These are phyloP conservation scores for Chlorella sorokiniana DNA, from an alignment of 139 green algal genomes.

Conservation along the genomic window DNA sequence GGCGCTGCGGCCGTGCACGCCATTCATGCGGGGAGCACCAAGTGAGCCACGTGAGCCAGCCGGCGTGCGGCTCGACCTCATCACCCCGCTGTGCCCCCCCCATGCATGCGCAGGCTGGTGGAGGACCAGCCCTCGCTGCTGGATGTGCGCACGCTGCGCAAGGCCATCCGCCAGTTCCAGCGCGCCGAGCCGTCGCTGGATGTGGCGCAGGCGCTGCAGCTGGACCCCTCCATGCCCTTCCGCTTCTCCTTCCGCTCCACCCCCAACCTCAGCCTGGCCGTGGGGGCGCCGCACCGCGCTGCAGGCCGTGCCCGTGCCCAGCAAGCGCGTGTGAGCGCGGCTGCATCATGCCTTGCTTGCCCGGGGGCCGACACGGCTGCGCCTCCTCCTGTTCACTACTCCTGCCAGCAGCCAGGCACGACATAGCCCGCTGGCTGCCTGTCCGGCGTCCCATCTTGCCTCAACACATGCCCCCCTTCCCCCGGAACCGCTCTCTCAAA, in stretches of 20 bases:
- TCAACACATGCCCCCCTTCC: no score
- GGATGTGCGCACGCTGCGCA: slow-evolving; percentile 6
- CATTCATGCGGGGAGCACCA: neutral
- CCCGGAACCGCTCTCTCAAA: no score
- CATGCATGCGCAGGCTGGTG: neutral
- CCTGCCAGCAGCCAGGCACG: no score
- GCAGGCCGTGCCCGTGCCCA: neutral
- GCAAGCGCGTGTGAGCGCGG: neutral
- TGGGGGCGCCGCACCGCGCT: slow-evolving; percentile 4
- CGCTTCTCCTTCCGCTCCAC: slow-evolving; percentile 9
- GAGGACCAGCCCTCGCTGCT: slow-evolving; percentile 9
- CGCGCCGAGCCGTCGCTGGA: slow-evolving; percentile 6
- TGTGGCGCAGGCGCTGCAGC: neutral
- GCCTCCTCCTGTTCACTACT: no score
- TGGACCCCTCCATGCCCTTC: slow-evolving; percentile 27
- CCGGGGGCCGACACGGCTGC: no score
- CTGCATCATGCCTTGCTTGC: neutral
- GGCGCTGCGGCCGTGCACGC: neutral
- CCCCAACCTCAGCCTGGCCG: slow-evolving; percentile 1
- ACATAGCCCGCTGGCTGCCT: no score
- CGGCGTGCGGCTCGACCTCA: neutral
- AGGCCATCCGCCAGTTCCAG: slow-evolving; percentile 7
- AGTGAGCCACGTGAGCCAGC: neutral
- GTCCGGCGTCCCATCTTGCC: no score
- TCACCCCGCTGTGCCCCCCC: neutral